Base-by-base conservation (phyloP, 2,329 filamentous ascomycete species). In the Fusarium stilboides region DNA sequence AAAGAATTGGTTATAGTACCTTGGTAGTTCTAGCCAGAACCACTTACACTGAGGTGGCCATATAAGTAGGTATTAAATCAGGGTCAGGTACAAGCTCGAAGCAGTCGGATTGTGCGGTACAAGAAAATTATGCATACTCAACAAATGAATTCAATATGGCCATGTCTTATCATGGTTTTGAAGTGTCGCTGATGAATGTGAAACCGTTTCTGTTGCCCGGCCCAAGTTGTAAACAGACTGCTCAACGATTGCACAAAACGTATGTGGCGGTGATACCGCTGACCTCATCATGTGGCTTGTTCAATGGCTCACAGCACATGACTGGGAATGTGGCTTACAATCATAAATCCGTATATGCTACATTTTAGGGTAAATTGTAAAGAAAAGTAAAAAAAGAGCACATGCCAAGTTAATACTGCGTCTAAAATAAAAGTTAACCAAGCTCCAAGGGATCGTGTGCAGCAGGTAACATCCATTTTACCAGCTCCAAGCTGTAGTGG, bases 111-210 rank as follows among this genome's bases (percentile, higher is more conserved):
- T 31, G 10, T 13, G 28, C 9, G 10, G 28, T 31, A 31, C 28
- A 13, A 31, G 28, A 10, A 31, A 31, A 9, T 13, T 1, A 31
- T 31, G 28, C 8, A 10, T 2, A 37, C 1, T 8, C 14, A 2
- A 17, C 14, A 22, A 8, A n/a, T 15, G 28, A 8, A 19, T 14
- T 46, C 19, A 20, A 14, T 14, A 33, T 19, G 24, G 8, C 19
- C 19, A 1, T 6, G 17, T 46, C 31, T 31, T 24, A 20, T 36
- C 13, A 20, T 5, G 6, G n/a, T 10, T 28, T 24, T n/a, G 14
- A 34, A 54, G 28, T 56, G 76, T 86, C 37, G 85, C 84, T 31
- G 83, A 28, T 31, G 83, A 28, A 37, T 31, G 28, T 28, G 26
- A 28, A 28, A 28, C 10, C 26, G 26, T 28, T 31, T 31, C 10